Base-by-base conservation (phyloP, 805 yeast species). In the Saturnispora zaruensis region DNA sequence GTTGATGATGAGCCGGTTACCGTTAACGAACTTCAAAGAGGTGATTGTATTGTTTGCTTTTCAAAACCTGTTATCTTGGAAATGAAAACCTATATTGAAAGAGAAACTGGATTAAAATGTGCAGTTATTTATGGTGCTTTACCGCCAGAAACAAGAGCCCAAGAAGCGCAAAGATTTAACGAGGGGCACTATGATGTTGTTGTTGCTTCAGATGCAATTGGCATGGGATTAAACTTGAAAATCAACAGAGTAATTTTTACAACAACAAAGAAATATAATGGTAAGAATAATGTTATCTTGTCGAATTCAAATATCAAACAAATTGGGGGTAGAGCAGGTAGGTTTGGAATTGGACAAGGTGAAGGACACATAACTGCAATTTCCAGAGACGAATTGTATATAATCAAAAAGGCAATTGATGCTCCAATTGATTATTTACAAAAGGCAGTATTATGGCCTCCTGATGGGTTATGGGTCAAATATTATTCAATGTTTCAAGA, bases 161-260 rank as follows among this genome's bases (percentile, higher is more conserved):
- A 79, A 55, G 96, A 93, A 61, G 96, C 97, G 0, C 64, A 70
- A 26, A 71, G 77, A 44, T 93, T 93, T 65, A 93, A 93, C 61
- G 68, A 62, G n/a, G 91, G 95, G 2, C 75, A 76, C 33, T 84
- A 79, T 54, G 93, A 90, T 59, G 75, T 86, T n/a, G 70, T 93
- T 36, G 86, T 93, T 6, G 98, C 99, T 1, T 86, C 96, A 2
- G 98, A 93, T 69, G 99, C 99, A 0, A 81, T 93, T 54, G 99
- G 99, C 2, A 91, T 93, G 97, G 99, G 99, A 0, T 72, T 93
- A 48, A 93, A 93, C 61, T 71, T 93, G 59, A 82, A 86, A 24
- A 90, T 93, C 55, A 79, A 81, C 51, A 70, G 98, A 52, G 77
- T 93, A 5, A 75, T 93, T 1, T 90, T 93, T 61, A 78, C 84